Evolutionary conservation across 2,329 filamentous ascomycete genomes (phyloP), one percentile per base, ranked within the genome.

Genomic region (Pestalotiopsis sp.): DNA sequence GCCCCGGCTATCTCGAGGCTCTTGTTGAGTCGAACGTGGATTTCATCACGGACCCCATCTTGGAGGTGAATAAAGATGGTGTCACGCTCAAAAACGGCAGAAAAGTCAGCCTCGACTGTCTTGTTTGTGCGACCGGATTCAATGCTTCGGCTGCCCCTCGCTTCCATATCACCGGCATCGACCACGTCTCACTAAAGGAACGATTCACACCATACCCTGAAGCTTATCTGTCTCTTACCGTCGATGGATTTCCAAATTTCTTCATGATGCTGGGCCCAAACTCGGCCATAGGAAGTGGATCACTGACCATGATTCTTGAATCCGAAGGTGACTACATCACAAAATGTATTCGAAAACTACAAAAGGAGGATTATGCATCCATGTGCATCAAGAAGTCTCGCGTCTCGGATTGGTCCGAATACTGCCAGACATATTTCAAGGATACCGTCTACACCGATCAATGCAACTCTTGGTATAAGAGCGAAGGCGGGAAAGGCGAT

Each of bases 381-480:
- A 80, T 87, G 71, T 78, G 78, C 30, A 80, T 85, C 1, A 83
- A 80, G 71, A 70, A 76, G 1, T 78, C 82, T 40, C 75, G 82
- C 17, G 81, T 86, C 30, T 74, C 79, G 24, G 84, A 85, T 68
- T 87, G 85, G 71, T 78, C 77, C 56, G 78, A 76, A 30, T 86
- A 84, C 72, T 79, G 81, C 40, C 78, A 81, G 55, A 79, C 80
- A 64, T 84, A 86, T 71, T 84, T 87, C 73, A 78, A 81, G 70
- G 73, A 78, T 4, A 85, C 82, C 0, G 83, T 86, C 2, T 86
- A 84, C 73, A 75, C 78, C 5, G 83, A 82, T 55, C 73, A 77
- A 10, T 88, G 86, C 74, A 81, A 81, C 68, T 85, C 82, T 65
- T 88, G 85, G 86, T 88, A 88, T 73, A 84, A 85, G 73, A 79